Evolutionary conservation across 164 flowering plant genomes (phyloP), one percentile per base, ranked within the genome.

Genomic region (Liriodendron chinense): DNA sequence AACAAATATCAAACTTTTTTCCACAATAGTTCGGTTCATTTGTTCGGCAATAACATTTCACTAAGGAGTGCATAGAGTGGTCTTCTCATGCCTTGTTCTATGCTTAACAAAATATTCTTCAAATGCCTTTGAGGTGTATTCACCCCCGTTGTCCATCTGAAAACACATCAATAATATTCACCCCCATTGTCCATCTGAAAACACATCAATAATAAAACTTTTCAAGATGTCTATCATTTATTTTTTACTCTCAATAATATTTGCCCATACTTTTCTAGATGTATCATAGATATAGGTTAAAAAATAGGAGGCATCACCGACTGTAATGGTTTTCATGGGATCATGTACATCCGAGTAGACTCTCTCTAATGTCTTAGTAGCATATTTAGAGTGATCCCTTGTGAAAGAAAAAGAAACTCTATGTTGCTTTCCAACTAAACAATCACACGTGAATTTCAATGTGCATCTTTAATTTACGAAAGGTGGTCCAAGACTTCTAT

Each of bases 251-350:
- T 72, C 25, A 47, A 72, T 72, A 10, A 49, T 26, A 26, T 12
- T 57, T 28, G 47, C 50, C 49, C n/a, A 28, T 14, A 57, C n/a
- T 25, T 61, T 72, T 21, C 53, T 72, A 28, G 66, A 72, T 26
- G 66, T 21, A 26, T 72, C 22, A 72, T 72, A 49, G 26, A 72
- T 61, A n/a, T 57, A 72, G 7, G 48, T 72, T 5, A 72, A 47
- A 72, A 72, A 72, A 26, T 72, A 71, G 7, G 0, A 56, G 12
- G 73, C 63, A n/a, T 64, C 73, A 50, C 48, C 20, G n/a, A 10
- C 4, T 14, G 62, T 21, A 14, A 21, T 14, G 7, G 9, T 12
- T 43, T 43, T 43, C 56, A 53, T 71, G 53, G 73, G 26, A 13
- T 2, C 64, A 22, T 7, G 53, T 23, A 56, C 28, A 71, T 56